phyloP scores from a whole-genome alignment of 805 yeast genomes.

The Tetrapisispora nanseiensis region DNA sequence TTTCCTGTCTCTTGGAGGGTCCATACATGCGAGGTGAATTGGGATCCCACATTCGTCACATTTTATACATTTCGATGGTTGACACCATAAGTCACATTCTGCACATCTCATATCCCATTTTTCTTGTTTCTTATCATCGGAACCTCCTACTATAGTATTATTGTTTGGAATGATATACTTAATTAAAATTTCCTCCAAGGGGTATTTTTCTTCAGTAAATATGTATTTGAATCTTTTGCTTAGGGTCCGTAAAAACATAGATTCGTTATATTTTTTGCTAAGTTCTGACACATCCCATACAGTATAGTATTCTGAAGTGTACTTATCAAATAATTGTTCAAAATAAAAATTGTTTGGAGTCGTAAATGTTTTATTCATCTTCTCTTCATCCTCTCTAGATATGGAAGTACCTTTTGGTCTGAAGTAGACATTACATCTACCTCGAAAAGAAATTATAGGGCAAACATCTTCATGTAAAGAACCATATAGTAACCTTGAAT shows the following conservation, averaged over 20 bases:
- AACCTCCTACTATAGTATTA: neutral
- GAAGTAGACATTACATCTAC: conserved; percentile 62
- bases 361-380: conserved; percentile 41
- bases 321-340: conserved; percentile 75
- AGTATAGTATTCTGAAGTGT: conserved; percentile 75
- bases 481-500: conserved; percentile 69
- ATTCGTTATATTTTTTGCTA: conserved; percentile 36
- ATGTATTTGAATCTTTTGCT: conserved; percentile 61
- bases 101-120: conserved; percentile 41
- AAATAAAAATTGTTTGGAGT: conserved; percentile 72
- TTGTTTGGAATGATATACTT: conserved; percentile 14
- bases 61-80: conserved; percentile 56
- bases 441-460: conserved; percentile 66
- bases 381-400: conserved; percentile 29
- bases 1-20: conserved; percentile 70
- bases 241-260: conserved; percentile 50
- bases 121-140: neutral
- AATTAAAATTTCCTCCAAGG: conserved; percentile 17
- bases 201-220: conserved; percentile 49
- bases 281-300: conserved; percentile 55
- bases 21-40: conserved; percentile 76
- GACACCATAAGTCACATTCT: conserved; percentile 79
- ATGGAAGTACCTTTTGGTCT: conserved; percentile 41
- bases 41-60: conserved; percentile 68
- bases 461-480: conserved; percentile 82